Base-by-base conservation (phyloP, 2,329 filamentous ascomycete species). In the Cladorrhinum sp. region DNA sequence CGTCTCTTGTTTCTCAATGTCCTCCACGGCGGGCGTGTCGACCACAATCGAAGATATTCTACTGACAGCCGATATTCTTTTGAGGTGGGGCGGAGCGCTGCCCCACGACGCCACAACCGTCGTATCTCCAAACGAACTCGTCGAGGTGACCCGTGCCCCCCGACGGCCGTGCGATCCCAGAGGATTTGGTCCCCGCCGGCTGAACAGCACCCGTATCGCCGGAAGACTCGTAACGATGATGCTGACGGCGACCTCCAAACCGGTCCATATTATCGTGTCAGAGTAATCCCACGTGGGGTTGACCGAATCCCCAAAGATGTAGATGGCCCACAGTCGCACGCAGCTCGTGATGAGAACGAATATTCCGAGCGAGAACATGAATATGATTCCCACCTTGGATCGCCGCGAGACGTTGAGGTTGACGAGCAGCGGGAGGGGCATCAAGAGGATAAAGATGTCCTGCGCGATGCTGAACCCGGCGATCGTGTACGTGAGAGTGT, bases 261-360 rank as follows among this genome's bases (percentile, higher is more conserved):
- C 76, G 2, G 74, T 75, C 77, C 77, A 80, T 52, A 79, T 69
- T n/a, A 78, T 62, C 5, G 71, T 68, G 61, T 77, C 71, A 8
- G 73, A 74, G 48, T 77, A 75, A 64, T 78, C 74, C 75, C 75
- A 78, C 0, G 75, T 74, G 9, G 76, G 75, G 51, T 78, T 76
- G 10, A 65, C 60, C n/a, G 71, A 74, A 10, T 65, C 63, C 14
- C 71, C 72, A 60, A 74, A 74, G 2, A 62, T 54, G 16, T 73
- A 64, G 26, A 77, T 64, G 55, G 74, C 74, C 48, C 69, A 69
- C 21, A 79, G 69, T 1, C 75, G 70, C 21, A 74, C 62, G 59
- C 73, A 73, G 60, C 73, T 74, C 28, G 73, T 75, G 58, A 73
- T 66, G 2, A 75, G 60, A 6, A 75, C 69, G 49, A 77, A 76